Evolutionary conservation across 164 flowering plant genomes (phyloP).

Genomic region (Tinospora cordifolia): DNA sequence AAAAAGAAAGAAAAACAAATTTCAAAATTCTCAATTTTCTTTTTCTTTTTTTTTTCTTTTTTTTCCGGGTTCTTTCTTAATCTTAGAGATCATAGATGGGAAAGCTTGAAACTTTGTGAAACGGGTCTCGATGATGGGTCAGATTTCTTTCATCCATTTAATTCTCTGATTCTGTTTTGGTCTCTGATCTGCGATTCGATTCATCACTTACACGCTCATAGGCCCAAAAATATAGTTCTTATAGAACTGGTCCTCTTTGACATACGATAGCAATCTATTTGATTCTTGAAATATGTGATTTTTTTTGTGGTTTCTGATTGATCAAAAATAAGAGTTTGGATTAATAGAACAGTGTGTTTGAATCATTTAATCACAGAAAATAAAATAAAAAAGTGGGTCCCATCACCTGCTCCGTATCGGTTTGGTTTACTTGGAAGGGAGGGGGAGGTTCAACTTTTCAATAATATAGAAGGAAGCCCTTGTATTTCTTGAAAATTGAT

Average conservation of each 20-base stretch:
- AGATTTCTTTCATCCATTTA: conserved; percentile 5
- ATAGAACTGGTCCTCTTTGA: too few species aligned
- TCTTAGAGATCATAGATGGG: not conserved
- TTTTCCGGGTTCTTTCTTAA: not conserved
- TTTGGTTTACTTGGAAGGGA: not conserved
- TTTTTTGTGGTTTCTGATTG: too few species aligned
- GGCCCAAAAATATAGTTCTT: not conserved
- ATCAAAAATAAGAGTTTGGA: too few species aligned
- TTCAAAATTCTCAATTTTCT: not conserved
- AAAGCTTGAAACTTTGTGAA: not conserved
- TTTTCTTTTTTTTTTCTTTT: not conserved
- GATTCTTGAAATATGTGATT: too few species aligned
- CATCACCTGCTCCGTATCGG: not conserved
- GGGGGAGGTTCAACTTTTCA: not conserved
- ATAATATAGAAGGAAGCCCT: not conserved
- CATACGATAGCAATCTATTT: too few species aligned
- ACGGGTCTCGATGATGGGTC: conserved; percentile 11
- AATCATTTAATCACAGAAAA: not conserved
- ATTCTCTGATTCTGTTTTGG: conserved; percentile 9
- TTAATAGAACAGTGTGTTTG: not conserved
- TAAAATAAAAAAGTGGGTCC: not conserved
- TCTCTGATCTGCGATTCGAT: conserved; percentile 17
- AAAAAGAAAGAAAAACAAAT: too few species aligned
- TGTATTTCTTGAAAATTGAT: not conserved
- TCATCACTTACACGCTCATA: conserved; percentile 12